Conservation (phyloP, 768 basidiomycete species). For the Leccinum incarnatum region DNA sequence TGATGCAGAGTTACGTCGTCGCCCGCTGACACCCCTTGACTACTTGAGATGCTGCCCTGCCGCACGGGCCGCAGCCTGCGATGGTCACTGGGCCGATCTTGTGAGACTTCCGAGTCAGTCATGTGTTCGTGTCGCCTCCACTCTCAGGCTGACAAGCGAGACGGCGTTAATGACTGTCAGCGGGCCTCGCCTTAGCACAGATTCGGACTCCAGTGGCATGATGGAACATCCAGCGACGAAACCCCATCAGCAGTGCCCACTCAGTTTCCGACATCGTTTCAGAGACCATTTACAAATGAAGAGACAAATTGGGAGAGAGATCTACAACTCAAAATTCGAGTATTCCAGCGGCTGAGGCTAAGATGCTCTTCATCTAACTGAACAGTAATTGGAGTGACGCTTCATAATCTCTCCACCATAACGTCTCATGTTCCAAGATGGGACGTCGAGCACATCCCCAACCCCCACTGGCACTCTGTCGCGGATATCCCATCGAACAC, state of each 20-base stretch:
- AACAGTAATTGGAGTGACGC: background rate
- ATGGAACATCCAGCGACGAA: too few species aligned
- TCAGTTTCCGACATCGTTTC: too few species aligned
- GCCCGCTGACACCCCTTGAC: background rate
- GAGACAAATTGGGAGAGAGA: background rate
- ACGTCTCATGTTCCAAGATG: conserved; percentile 1
- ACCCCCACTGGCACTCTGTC: background rate
- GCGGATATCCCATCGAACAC: background rate
- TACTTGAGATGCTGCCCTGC: background rate
- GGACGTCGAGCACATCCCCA: background rate
- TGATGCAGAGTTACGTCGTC: background rate
- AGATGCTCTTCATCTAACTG: background rate
- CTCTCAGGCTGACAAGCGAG: background rate
- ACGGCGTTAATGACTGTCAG: background rate
- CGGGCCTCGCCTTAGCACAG: too few species aligned
- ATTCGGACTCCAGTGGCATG: too few species aligned
- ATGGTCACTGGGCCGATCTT: too few species aligned
- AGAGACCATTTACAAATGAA: too few species aligned
- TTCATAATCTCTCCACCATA: background rate
- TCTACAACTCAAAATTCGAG: background rate
- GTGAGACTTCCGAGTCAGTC: too few species aligned
- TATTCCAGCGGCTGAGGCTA: background rate
- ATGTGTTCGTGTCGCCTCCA: too few species aligned
- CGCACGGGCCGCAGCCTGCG: too few species aligned
- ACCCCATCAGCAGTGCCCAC: too few species aligned